Evolutionary conservation across 73 alveolate species (phyloP).

Genomic region (Paramecium tetraurelia): DNA sequence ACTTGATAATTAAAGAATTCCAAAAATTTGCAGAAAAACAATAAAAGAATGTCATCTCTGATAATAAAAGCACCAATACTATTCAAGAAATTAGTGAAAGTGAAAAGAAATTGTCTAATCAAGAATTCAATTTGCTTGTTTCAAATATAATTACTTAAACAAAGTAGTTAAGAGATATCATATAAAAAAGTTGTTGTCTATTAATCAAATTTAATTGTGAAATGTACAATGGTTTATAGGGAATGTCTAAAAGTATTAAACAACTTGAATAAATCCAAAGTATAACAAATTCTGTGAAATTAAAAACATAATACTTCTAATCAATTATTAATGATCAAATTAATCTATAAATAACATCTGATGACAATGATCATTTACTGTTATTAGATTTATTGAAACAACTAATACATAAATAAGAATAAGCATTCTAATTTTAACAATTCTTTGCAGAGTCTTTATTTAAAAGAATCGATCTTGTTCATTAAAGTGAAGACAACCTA

Average conservation of each 20-base stretch:
- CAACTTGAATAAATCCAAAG: neutral
- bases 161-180: neutral
- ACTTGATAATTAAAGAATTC: neutral
- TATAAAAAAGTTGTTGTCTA: neutral
- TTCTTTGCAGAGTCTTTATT: neutral
- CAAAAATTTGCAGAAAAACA: neutral
- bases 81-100: neutral
- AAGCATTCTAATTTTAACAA: neutral
- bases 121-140: neutral
- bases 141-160: neutral
- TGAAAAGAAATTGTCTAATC: neutral
- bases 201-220: neutral
- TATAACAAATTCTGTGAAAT: neutral
- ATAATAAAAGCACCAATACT: neutral
- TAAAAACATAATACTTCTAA: neutral
- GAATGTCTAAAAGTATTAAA: neutral
- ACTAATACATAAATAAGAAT: neutral
- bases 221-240: neutral
- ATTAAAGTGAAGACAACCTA: neutral
- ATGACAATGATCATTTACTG: neutral
- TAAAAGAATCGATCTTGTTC: neutral
- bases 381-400: neutral
- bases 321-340: neutral
- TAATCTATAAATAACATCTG: neutral
- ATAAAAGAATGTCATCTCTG: neutral